phyloP scores from a whole-genome alignment of 352 stramenopile genomes.

The Globisporangium nagaii region DNA sequence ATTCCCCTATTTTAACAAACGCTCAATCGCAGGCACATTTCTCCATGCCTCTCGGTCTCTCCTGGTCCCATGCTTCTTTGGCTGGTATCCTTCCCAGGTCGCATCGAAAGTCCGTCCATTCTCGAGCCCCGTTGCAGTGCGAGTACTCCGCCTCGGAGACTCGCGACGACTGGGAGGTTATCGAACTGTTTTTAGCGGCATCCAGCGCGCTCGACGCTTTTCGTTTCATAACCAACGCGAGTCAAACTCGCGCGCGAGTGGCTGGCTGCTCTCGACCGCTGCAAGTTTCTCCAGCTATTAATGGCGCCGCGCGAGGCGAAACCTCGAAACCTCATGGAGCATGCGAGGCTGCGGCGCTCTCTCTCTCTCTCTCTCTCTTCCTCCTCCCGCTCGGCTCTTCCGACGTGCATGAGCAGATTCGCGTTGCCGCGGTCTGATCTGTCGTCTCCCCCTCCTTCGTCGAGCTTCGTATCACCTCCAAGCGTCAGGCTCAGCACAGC shows the following conservation, averaged over 20 bases:
- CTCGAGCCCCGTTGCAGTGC: too few species aligned
- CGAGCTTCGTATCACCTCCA: background rate
- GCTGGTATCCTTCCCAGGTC: too few species aligned
- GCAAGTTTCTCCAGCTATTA: too few species aligned
- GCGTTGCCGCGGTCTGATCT: conserved; percentile 4
- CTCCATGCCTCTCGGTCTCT: too few species aligned
- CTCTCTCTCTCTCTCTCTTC: background rate
- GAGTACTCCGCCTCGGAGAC: too few species aligned
- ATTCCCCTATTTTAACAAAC: too few species aligned
- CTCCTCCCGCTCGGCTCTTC: background rate
- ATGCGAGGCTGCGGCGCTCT: background rate
- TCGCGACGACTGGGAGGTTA: background rate
- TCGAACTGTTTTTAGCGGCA: conserved; percentile 10
- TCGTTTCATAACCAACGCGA: conserved; percentile 20
- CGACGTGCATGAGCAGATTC: conserved; percentile 11
- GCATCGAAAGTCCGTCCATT: too few species aligned
- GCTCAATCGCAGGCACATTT: too few species aligned
- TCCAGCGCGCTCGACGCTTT: background rate
- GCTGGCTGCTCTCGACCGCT: too few species aligned
- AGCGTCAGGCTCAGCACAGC: background rate
- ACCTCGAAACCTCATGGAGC: background rate
- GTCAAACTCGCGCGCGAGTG: too few species aligned
- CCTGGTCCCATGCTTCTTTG: too few species aligned
- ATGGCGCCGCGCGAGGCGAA: conserved; percentile 3
- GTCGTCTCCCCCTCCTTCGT: background rate